Conservation (phyloP, 1,139 yeast species). For the Magnusiomyces fungicola region DNA sequence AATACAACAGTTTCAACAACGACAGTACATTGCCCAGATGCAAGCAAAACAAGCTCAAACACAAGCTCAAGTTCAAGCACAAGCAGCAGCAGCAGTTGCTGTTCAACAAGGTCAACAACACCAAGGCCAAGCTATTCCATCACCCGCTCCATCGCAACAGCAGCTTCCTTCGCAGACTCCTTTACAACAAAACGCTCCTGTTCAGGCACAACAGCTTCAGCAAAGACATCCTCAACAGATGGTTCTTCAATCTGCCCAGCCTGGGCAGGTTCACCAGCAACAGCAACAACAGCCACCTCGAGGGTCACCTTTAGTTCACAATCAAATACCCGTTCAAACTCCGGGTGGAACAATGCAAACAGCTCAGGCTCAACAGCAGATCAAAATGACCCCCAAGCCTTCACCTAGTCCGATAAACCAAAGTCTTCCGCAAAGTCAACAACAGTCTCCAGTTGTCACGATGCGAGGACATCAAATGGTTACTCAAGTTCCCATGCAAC, state of each 20-base stretch:
- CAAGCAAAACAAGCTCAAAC: constrained; percentile 1
- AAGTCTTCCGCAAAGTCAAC: not conserved
- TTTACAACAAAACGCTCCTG: too few species aligned
- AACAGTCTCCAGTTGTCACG: not conserved
- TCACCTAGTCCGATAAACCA: constrained; percentile 1
- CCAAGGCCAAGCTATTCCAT: not conserved
- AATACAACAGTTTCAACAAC: not conserved
- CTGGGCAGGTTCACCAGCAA: too few species aligned
- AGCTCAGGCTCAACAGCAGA: not conserved
- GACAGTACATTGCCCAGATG: not conserved
- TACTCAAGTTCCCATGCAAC: not conserved
- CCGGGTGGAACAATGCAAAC: too few species aligned
- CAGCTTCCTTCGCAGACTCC: constrained; percentile 4
- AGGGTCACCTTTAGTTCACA: not conserved
- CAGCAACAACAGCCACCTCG: not conserved
- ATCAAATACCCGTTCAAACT: not conserved
- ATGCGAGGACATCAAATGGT: not conserved
- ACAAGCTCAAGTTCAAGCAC: constrained; percentile 5
- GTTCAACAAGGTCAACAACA: constrained; percentile 2
- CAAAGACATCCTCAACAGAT: not conserved
- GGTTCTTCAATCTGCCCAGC: not conserved
- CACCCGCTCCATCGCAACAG: constrained; percentile 1
- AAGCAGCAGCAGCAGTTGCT: not conserved
- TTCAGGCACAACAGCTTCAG: not conserved
- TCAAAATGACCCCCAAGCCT: constrained; percentile 3